Percentiles rank a stretch among this genome's conserved stretches.
Evolutionary conservation across 73 alveolate genomes (phyloP).

Genomic region (Paramecium caudatum): DNA sequence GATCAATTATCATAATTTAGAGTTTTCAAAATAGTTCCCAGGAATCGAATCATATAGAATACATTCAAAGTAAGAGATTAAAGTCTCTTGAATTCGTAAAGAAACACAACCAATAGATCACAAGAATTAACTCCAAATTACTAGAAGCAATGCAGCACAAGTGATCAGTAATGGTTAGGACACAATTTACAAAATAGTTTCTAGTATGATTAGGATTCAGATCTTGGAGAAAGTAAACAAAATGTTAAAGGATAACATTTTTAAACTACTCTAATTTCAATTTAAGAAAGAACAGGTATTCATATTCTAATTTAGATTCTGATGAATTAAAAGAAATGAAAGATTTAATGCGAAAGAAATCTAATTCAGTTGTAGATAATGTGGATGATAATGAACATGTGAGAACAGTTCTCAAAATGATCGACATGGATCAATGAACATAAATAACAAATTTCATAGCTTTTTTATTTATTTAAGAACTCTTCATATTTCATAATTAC

Average conservation of each 20-base stretch:
- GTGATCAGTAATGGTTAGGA: conserved; percentile 27
- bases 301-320: not conserved
- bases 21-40: conserved; percentile 20
- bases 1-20: conserved; percentile 19
- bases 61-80: not conserved
- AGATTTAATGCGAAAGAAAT: conserved; percentile 57
- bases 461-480: conserved; percentile 22
- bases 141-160: not conserved
- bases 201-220: not conserved
- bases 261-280: not conserved
- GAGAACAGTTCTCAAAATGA: not conserved
- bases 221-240: not conserved
- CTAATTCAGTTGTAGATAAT: not conserved
- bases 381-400: conserved; percentile 56
- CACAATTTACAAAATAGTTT: conserved; percentile 29
- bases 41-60: not conserved
- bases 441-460: not conserved
- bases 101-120: not conserved
- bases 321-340: conserved; percentile 38
- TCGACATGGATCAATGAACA: conserved; percentile 42
- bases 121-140: not conserved
- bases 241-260: not conserved
- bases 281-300: conserved; percentile 39
- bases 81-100: not conserved
- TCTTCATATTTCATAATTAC: no score